Conservation (phyloP, 2,329 filamentous ascomycete genomes). For the Aspergillus flavus region DNA sequence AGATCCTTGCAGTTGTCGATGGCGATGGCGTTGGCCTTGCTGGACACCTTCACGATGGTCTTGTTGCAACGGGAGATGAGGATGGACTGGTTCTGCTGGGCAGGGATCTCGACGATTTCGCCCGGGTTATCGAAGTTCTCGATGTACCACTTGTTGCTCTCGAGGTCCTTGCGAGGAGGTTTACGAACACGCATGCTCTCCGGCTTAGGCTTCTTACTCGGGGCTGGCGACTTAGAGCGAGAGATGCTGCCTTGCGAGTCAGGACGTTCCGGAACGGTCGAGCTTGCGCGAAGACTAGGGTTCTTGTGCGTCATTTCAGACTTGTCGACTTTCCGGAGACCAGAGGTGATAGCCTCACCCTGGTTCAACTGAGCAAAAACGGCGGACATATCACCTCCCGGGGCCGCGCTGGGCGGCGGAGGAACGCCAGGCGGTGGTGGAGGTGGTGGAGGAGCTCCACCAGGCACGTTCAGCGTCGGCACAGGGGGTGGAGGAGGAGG, state of each 20-base stretch:
- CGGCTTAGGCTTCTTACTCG: conserved; percentile 83
- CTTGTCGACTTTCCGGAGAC: conserved; percentile 89
- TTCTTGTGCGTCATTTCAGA: conserved; percentile 99
- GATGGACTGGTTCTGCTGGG: conserved; percentile 81
- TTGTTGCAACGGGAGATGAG: conserved; percentile 92
- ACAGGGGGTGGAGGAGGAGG: conserved; percentile 56
- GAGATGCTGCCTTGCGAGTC: conserved; percentile 54
- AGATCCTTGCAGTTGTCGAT: conserved; percentile 86
- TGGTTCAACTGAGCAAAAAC: conserved; percentile 92
- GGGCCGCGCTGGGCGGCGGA: conserved; percentile 57
- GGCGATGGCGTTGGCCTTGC: conserved; percentile 96
- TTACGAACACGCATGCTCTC: conserved; percentile 84
- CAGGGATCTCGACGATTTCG: conserved; percentile 77
- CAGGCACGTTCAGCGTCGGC: conserved; percentile 51
- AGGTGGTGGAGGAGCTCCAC: conserved; percentile 66
- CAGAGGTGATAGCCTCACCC: conserved; percentile 83
- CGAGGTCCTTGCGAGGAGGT: conserved; percentile 74
- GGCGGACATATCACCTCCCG: conserved; percentile 68
- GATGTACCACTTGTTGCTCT: conserved; percentile 92
- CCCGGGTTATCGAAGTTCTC: conserved; percentile 86
- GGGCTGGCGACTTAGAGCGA: conserved; percentile 81
- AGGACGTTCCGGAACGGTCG: conserved; percentile 66
- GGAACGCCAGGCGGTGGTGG: conserved; percentile 64
- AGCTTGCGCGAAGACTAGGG: conserved; percentile 75
- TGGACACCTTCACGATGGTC: conserved; percentile 82